Conservation (phyloP, 176 grass and related monocot genomes). For the Echinochloa phyllopogon region DNA sequence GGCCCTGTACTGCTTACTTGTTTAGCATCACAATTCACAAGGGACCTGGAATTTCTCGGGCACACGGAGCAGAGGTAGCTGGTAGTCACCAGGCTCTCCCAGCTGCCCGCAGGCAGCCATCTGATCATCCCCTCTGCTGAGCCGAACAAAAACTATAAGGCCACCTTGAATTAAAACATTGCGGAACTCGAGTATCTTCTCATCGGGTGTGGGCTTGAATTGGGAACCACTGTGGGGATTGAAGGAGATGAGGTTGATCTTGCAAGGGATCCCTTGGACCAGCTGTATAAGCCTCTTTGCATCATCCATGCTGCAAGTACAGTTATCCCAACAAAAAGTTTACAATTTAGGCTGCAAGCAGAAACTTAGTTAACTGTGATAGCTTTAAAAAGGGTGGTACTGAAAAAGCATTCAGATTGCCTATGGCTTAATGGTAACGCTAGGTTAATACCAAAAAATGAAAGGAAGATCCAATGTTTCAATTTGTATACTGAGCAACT, state of each 20-base stretch:
- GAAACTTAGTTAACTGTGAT: slow-evolving; percentile 3
- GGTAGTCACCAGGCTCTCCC: slow-evolving; percentile 66
- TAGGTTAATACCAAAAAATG: slow-evolving; percentile 1
- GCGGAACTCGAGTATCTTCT: slow-evolving; percentile 90
- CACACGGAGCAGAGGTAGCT: slow-evolving; percentile 70
- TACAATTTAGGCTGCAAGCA: not conserved
- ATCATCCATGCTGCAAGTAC: slow-evolving; percentile 68
- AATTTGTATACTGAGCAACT: not conserved
- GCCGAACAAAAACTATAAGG: slow-evolving; percentile 65
- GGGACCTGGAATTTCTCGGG: slow-evolving; percentile 76
- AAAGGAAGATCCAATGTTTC: not conserved
- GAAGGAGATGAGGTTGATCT: slow-evolving; percentile 95
- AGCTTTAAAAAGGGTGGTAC: not conserved
- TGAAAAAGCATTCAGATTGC: not conserved
- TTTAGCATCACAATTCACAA: slow-evolving; percentile 60
- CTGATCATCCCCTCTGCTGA: slow-evolving; percentile 89
- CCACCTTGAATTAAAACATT: slow-evolving; percentile 73
- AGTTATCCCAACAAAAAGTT: slow-evolving; percentile 17
- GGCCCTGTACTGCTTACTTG: not conserved
- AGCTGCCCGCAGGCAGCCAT: slow-evolving; percentile 89
- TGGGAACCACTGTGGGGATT: slow-evolving; percentile 82
- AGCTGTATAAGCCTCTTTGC: slow-evolving; percentile 83
- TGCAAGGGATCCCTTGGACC: slow-evolving; percentile 77
- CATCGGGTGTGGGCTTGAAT: slow-evolving; percentile 81
- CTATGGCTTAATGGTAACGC: not conserved